Percentiles rank a stretch among this genome's conserved stretches.
Evolutionary conservation across 2,329 filamentous ascomycete genomes (phyloP).

Genomic region (Knufia fluminis): DNA sequence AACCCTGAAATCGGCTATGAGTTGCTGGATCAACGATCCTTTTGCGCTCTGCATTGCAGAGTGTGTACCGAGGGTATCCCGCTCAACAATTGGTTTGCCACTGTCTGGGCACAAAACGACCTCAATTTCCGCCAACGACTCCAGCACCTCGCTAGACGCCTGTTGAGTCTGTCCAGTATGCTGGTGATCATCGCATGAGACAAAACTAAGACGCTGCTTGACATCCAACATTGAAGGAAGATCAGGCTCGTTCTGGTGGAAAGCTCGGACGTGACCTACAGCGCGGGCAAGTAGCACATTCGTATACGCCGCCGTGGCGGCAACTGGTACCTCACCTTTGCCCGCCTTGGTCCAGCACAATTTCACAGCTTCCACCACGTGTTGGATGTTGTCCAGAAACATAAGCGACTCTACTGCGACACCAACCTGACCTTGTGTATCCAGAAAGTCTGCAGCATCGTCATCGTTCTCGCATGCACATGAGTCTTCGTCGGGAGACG

Average conservation of each 20-base stretch:
- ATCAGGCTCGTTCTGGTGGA: conserved; percentile 6
- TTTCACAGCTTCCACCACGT: conserved; percentile 12
- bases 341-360: conserved; percentile 22
- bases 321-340: conserved; percentile 14
- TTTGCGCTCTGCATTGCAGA: background rate
- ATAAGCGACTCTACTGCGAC: conserved; percentile 7
- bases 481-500: background rate
- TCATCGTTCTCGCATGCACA: conserved; percentile 13
- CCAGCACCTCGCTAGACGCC: background rate
- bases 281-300: conserved; percentile 11
- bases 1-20: background rate
- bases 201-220: conserved; percentile 13
- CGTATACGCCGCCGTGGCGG: conserved; percentile 18
- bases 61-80: too few relatives aligned
- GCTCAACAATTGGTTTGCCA: too few relatives aligned
- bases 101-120: too few relatives aligned
- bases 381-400: conserved; percentile 13
- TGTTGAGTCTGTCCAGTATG: conserved; percentile 12
- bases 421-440: conserved; percentile 13
- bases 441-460: conserved; percentile 3
- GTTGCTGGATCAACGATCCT: conserved; percentile 12
- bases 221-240: conserved; percentile 18
- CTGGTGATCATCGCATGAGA: conserved; percentile 11
- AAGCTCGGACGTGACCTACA: conserved; percentile 11
- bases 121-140: background rate